phyloP scores from a whole-genome alignment of 2,329 filamentous ascomycete genomes.

The Fusarium sambucinum region DNA sequence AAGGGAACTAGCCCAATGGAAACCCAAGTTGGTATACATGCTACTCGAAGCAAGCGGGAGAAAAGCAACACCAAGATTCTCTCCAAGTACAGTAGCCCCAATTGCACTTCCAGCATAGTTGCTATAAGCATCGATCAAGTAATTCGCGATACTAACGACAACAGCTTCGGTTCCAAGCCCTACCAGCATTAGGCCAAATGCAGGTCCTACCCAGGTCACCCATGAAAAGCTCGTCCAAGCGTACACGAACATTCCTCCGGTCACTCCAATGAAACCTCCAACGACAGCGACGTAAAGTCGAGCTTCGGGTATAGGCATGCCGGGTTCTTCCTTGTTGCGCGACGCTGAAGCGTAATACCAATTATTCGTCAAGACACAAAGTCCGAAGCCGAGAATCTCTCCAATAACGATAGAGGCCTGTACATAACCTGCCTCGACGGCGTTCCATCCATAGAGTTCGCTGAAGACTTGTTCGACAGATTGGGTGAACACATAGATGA shows the following conservation, averaged over 20 bases:
- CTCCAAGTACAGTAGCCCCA: conserved; percentile 20
- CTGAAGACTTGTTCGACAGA: conserved; percentile 31
- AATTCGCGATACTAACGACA: conserved; percentile 31
- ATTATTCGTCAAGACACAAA: conserved; percentile 19
- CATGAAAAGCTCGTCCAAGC: conserved; percentile 31
- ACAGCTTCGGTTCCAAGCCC: conserved; percentile 28
- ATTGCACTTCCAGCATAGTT: conserved; percentile 33
- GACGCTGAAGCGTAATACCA: conserved; percentile 38
- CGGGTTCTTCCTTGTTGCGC: conserved; percentile 21
- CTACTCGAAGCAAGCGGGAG: conserved; percentile 30
- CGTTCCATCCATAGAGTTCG: conserved; percentile 25
- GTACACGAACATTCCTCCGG: conserved; percentile 31
- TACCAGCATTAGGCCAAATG: conserved; percentile 25
- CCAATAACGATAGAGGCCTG: conserved; percentile 29
- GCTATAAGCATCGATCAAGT: conserved; percentile 35
- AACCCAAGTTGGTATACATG: conserved; percentile 34
- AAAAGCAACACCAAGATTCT: conserved; percentile 33
- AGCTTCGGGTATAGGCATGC: conserved; percentile 34
- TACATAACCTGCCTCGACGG: conserved; percentile 19
- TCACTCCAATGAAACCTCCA: conserved; percentile 27
- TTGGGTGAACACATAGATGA: conserved; percentile 27
- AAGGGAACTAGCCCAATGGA: conserved; percentile 34
- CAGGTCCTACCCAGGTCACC: conserved; percentile 24
- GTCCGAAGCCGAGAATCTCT: conserved; percentile 22
- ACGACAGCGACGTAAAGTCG: conserved; percentile 26